Conservation (phyloP, 106 monocot species). For the Ottelia alismoides region DNA sequence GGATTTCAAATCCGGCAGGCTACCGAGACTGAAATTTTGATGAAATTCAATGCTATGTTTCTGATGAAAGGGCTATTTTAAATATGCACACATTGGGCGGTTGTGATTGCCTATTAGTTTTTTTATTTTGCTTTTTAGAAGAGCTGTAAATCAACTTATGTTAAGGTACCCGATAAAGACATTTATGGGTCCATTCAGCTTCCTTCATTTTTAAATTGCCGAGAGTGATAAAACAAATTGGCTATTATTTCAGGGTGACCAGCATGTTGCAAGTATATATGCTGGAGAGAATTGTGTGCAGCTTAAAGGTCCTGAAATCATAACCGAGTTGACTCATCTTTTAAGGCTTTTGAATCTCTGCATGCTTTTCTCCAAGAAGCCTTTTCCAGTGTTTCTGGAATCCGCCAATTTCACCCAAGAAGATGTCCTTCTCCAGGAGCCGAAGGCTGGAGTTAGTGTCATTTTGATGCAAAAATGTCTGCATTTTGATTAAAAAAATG, state of each 20-base stretch:
- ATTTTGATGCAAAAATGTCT: neutral
- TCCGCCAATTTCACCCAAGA: conserved; percentile 19
- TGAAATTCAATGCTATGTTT: too few relatives aligned
- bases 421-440: conserved; percentile 47
- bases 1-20: too few relatives aligned
- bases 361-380: conserved; percentile 47
- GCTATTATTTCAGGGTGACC: conserved; percentile 30
- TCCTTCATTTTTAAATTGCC: too few relatives aligned
- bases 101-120: too few relatives aligned
- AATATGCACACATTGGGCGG: too few relatives aligned
- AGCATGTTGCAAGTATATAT: conserved; percentile 50
- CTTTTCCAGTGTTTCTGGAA: conserved; percentile 45
- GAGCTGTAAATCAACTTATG: too few relatives aligned
- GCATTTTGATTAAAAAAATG: neutral
- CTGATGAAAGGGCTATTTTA: too few relatives aligned
- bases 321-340: conserved; percentile 34
- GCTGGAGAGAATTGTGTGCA: conserved; percentile 38
- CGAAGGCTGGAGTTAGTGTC: conserved; percentile 53
- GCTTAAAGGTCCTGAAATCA: conserved; percentile 33
- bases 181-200: too few relatives aligned
- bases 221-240: neutral
- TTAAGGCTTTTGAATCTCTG: conserved; percentile 34
- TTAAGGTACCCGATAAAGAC: too few relatives aligned
- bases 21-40: too few relatives aligned
- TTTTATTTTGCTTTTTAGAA: too few relatives aligned